Percentiles rank a stretch among this genome's conserved stretches.
These are phyloP conservation scores for Dryadomyces quercus-mongolicae DNA, from an alignment of 2,329 filamentous ascomycete genomes.

Conservation along the genomic window DNA sequence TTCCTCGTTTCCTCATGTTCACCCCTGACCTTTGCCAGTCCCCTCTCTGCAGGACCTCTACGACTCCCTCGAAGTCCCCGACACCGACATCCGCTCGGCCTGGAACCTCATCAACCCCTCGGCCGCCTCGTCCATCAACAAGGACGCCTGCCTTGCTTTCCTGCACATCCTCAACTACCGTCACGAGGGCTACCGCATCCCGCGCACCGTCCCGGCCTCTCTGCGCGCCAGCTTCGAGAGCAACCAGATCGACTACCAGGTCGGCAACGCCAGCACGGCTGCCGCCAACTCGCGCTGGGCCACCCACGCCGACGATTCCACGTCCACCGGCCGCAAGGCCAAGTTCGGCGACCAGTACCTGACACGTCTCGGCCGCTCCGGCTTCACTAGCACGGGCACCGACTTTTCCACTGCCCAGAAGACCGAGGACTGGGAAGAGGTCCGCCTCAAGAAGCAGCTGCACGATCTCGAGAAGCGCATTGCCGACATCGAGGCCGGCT, in stretches of 20 bases:
- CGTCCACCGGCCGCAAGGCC: slow-evolving; percentile 77
- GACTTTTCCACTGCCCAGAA: slow-evolving; percentile 71
- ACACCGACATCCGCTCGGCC: slow-evolving; percentile 74
- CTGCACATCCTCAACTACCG: slow-evolving; percentile 93
- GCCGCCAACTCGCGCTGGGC: slow-evolving; percentile 59
- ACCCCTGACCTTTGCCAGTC: slow-evolving; percentile 39
- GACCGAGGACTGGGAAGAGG: slow-evolving; percentile 95
- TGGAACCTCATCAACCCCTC: slow-evolving; percentile 98
- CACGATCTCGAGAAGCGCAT: slow-evolving; percentile 82
- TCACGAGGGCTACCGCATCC: slow-evolving; percentile 90
- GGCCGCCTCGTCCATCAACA: slow-evolving; percentile 70
- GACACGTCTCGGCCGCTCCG: slow-evolving; percentile 73
- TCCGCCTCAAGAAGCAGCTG: slow-evolving; percentile 84
- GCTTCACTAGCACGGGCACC: slow-evolving; percentile 72
- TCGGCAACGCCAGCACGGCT: slow-evolving; percentile 60
- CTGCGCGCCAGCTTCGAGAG: slow-evolving; percentile 85
- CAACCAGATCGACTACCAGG: slow-evolving; percentile 91
- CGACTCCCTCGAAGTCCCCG: slow-evolving; percentile 60
- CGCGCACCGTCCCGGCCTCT: slow-evolving; percentile 81
- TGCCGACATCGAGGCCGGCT: slow-evolving; percentile 64
- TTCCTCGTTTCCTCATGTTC: not conserved
- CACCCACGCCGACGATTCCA: slow-evolving; percentile 64
- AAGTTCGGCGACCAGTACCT: slow-evolving; percentile 98
- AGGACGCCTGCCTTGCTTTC: slow-evolving; percentile 89
- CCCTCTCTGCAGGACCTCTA: slow-evolving; percentile 72